A percentile compares a stretch with the other conserved stretches of the same genome.
Conservation (phyloP, 2,329 filamentous ascomycete species). For the Cercospora sp. region DNA sequence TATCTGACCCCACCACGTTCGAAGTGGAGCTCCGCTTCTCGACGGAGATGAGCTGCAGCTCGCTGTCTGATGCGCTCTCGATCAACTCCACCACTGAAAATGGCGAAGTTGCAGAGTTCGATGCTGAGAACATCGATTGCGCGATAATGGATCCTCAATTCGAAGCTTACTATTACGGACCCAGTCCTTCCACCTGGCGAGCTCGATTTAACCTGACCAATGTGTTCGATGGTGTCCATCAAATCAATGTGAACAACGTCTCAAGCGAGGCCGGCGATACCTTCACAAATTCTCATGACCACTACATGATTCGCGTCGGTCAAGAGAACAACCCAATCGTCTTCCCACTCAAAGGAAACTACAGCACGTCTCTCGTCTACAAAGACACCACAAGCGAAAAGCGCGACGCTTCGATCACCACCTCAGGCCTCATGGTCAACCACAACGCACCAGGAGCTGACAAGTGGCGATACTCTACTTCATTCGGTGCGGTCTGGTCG, state of each 20-base stretch:
- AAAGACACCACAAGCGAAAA: constrained; percentile 36
- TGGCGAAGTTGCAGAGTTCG: constrained; percentile 48
- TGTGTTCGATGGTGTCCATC: constrained; percentile 63
- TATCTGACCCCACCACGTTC: constrained; percentile 42
- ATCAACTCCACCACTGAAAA: constrained; percentile 57
- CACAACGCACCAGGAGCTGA: constrained; percentile 64
- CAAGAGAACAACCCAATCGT: constrained; percentile 60
- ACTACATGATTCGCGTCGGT: constrained; percentile 63
- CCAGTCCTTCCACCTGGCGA: constrained; percentile 56
- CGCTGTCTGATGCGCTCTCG: constrained; percentile 52
- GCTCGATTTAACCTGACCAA: constrained; percentile 56
- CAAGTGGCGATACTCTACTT: constrained; percentile 62
- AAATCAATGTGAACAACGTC: constrained; percentile 58
- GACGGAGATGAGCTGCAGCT: constrained; percentile 61
- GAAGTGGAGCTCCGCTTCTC: constrained; percentile 61
- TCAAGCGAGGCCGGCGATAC: constrained; percentile 45
- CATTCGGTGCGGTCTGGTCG: constrained; percentile 62
- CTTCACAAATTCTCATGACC: constrained; percentile 57
- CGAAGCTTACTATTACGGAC: constrained; percentile 50
- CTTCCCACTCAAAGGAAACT: constrained; percentile 59
- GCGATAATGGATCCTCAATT: constrained; percentile 40
- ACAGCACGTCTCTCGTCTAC: constrained; percentile 56
- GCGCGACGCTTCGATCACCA: constrained; percentile 34
- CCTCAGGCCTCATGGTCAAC: constrained; percentile 52
- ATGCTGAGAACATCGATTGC: constrained; percentile 51